A percentile compares a stretch with the other conserved stretches of the same genome.
Conservation (phyloP, 1,284 basidiomycete genomes). For the Melampsora larici-populina region DNA sequence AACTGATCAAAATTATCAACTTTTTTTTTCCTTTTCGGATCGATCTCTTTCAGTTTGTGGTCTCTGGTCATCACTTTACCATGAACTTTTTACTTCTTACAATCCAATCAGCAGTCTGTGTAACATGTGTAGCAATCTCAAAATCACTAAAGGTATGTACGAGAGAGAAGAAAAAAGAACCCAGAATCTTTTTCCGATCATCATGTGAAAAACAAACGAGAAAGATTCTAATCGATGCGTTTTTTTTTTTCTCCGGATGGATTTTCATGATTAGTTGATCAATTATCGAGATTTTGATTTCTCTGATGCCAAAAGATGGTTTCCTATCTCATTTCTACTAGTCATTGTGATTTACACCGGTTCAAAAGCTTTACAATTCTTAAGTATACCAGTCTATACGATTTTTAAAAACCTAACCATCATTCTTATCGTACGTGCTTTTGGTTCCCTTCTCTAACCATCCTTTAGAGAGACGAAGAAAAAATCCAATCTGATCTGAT, state of each 20-base stretch:
- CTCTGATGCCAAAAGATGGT: constrained; percentile 86
- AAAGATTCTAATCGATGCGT: no score
- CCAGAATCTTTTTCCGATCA: no score
- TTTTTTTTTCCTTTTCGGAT: not conserved
- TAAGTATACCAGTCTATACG: constrained; percentile 58
- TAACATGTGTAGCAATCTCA: constrained; percentile 25
- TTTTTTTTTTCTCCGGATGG: no score
- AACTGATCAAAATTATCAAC: not conserved
- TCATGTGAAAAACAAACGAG: no score
- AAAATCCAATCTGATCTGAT: no score
- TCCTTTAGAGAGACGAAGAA: no score
- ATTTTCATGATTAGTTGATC: no score
- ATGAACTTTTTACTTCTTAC: constrained; percentile 95
- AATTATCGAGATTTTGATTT: constrained; percentile 80
- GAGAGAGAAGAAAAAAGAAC: no score
- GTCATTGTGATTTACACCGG: constrained; percentile 97
- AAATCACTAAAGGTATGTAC: constrained; percentile 12
- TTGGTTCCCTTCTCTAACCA: not conserved
- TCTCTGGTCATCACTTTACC: constrained; percentile 86
- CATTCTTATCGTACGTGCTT: constrained; percentile 76
- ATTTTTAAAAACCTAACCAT: constrained; percentile 99
- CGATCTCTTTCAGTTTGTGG: constrained; percentile 70
- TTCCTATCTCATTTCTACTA: constrained; percentile 86
- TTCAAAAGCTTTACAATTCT: constrained; percentile 73
- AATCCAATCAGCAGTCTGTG: constrained; percentile 67